Percentiles rank a stretch among this genome's conserved stretches.
These are phyloP conservation scores for Cryptococcus deneoformans DNA, from an alignment of 1,284 basidiomycete genomes.

Conservation along the genomic window DNA sequence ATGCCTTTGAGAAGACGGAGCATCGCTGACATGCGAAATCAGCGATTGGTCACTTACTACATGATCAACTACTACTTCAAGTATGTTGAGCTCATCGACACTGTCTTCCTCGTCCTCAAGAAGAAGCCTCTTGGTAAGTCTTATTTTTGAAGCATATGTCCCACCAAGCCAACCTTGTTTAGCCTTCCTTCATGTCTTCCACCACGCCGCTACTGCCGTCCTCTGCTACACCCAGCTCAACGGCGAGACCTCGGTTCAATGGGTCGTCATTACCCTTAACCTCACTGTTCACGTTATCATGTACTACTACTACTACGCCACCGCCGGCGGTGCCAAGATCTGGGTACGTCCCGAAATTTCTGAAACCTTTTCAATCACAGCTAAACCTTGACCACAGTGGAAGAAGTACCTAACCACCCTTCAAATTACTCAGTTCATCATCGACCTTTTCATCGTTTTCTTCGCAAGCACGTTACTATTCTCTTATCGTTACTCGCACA, in stretches of 20 bases:
- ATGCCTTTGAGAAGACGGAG: neutral
- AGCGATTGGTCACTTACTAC: constrained; percentile 89
- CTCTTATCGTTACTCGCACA: constrained; percentile 55
- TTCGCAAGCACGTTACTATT: constrained; percentile 73
- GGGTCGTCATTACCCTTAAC: constrained; percentile 94
- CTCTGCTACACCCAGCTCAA: constrained; percentile 93
- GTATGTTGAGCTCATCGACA: constrained; percentile 90
- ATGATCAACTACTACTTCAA: constrained; percentile 99
- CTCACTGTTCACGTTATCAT: constrained; percentile 95
- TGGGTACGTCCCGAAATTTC: constrained; percentile 62
- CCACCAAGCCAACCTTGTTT: neutral
- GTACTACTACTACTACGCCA: constrained; percentile 99
- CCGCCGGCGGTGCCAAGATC: constrained; percentile 89
- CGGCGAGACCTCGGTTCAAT: constrained; percentile 89
- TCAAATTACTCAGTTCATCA: constrained; percentile 94
- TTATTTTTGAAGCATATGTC: neutral
- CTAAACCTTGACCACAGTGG: constrained; percentile 23
- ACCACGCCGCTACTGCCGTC: constrained; percentile 96
- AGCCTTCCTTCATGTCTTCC: constrained; percentile 98
- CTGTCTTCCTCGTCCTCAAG: constrained; percentile 95
- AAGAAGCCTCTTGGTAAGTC: constrained; percentile 88
- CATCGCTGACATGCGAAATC: neutral
- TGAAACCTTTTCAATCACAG: constrained; percentile 2
- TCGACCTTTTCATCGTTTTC: constrained; percentile 86
- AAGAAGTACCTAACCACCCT: constrained; percentile 80